phyloP scores from a whole-genome alignment of 1,284 basidiomycete genomes.

The Lentinula novae-zelandiae region DNA sequence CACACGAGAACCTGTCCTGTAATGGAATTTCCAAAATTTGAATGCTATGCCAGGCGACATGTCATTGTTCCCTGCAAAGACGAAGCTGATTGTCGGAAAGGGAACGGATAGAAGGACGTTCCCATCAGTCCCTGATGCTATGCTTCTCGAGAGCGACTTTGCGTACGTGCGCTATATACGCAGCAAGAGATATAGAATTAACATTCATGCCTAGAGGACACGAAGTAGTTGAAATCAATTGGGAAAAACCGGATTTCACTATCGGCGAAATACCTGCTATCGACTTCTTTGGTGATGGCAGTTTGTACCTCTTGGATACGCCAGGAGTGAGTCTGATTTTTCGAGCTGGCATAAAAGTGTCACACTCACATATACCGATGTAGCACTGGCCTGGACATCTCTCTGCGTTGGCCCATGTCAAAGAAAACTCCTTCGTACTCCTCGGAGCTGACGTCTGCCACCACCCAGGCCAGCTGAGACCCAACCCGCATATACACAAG shows the following conservation, averaged over 20 bases:
- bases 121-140: constrained; percentile 13
- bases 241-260: constrained; percentile 14
- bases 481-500: constrained; percentile 14
- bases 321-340: constrained; percentile 17
- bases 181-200: neutral
- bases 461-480: constrained; percentile 21
- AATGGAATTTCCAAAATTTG: neutral
- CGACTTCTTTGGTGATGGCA: constrained; percentile 22
- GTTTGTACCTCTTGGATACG: constrained; percentile 21
- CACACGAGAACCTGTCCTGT: neutral
- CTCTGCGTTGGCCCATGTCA: constrained; percentile 21
- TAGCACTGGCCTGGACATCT: constrained; percentile 18
- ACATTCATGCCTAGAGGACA: constrained; percentile 11
- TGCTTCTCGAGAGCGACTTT: constrained; percentile 19
- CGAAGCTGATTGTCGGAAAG: constrained; percentile 18
- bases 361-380: neutral
- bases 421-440: constrained; percentile 19
- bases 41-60: constrained; percentile 16
- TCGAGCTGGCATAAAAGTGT: neutral
- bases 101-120: constrained; percentile 14
- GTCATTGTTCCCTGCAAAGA: constrained; percentile 20
- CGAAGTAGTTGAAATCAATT: constrained; percentile 16
- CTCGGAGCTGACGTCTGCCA: constrained; percentile 21
- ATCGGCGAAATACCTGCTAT: constrained; percentile 19
- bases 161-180: constrained; percentile 14